Evolutionary conservation across 1,139 yeast genomes (phyloP).

Genomic region (Yamadazyma membranifaciens): DNA sequence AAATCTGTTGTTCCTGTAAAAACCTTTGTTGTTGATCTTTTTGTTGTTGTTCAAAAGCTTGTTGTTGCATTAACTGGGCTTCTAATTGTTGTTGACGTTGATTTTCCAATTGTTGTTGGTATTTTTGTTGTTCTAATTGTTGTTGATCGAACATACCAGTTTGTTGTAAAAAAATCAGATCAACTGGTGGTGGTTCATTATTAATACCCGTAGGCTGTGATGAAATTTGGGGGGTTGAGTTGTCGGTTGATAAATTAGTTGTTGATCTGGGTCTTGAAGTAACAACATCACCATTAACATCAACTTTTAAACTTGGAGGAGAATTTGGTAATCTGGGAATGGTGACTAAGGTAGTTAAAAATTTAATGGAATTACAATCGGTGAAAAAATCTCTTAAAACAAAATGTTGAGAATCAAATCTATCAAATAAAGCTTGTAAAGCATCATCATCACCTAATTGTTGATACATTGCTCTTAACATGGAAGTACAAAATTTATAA

Average conservation of each 20-base stretch:
- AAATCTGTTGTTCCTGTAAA: constrained; percentile 55
- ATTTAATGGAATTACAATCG: constrained; percentile 84
- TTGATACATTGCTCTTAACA: constrained; percentile 86
- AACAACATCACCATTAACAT: constrained; percentile 38
- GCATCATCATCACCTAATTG: constrained; percentile 79
- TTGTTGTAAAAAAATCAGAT: constrained; percentile 45
- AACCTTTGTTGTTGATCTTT: constrained; percentile 56
- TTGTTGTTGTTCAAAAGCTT: constrained; percentile 68
- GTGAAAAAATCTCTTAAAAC: constrained; percentile 83
- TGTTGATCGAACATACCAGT: constrained; percentile 46
- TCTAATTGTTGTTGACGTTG: constrained; percentile 50
- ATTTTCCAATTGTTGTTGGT: constrained; percentile 56
- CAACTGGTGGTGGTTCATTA: constrained; percentile 39
- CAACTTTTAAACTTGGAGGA: constrained; percentile 66
- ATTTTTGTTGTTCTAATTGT: constrained; percentile 67
- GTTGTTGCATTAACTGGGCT: constrained; percentile 55
- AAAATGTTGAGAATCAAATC: constrained; percentile 78
- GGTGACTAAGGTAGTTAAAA: constrained; percentile 77
- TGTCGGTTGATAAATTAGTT: constrained; percentile 11
- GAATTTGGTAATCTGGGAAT: constrained; percentile 74
- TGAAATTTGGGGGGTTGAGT: constrained; percentile 27
- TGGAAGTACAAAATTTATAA: constrained; percentile 82
- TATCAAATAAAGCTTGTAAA: constrained; percentile 66
- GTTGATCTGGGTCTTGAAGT: constrained; percentile 43
- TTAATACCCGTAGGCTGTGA: constrained; percentile 35